Evolutionary conservation across 106 monocot genomes (phyloP).

Genomic region (Allium sativum): DNA sequence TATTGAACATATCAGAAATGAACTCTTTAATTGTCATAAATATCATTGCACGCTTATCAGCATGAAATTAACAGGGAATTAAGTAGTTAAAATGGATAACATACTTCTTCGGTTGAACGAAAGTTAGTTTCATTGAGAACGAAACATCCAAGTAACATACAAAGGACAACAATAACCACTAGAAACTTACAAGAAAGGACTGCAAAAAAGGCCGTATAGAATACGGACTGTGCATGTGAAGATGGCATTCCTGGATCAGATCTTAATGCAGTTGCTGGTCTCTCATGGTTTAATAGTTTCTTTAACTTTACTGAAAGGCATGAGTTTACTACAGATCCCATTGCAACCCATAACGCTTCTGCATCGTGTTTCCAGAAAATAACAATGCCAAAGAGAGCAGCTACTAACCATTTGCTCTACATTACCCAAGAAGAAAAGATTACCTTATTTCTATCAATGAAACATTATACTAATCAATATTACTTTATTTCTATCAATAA

Average conservation of each 20-base stretch:
- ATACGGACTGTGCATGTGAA: conserved; percentile 86
- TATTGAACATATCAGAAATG: too few relatives aligned
- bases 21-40: too few relatives aligned
- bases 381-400: conserved; percentile 43
- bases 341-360: conserved; percentile 55
- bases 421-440: not conserved
- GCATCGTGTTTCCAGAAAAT: conserved; percentile 81
- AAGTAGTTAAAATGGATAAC: too few relatives aligned
- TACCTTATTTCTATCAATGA: not conserved
- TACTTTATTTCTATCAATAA: not conserved
- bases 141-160: too few relatives aligned
- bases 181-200: conserved; percentile 50
- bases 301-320: conserved; percentile 50
- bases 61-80: too few relatives aligned
- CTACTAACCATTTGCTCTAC: conserved; percentile 89
- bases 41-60: too few relatives aligned
- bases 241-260: conserved; percentile 97
- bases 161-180: not conserved
- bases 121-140: too few relatives aligned
- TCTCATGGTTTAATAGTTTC: conserved; percentile 58
- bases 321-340: conserved; percentile 56
- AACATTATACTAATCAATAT: too few relatives aligned
- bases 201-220: conserved; percentile 37
- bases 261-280: conserved; percentile 50
- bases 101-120: too few relatives aligned